Evolutionary conservation across 768 basidiomycete species (phyloP), one percentile per base, ranked within the genome.

Genomic region (Tulasnella sp.): DNA sequence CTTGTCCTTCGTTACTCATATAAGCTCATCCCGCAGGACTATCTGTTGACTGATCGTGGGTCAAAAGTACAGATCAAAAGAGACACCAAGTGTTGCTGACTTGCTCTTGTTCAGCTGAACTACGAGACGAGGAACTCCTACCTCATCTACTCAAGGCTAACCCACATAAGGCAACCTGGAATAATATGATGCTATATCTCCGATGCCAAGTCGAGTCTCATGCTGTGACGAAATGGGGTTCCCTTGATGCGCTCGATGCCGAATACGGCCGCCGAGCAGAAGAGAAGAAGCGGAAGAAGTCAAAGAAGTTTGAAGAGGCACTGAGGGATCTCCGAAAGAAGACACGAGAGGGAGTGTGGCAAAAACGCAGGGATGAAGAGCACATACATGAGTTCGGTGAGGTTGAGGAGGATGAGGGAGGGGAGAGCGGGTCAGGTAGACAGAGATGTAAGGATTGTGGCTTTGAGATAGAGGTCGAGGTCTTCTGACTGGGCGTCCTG

Each of bases 111-210:
- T n/a, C 65, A 92, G 91, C 93, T 30, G 96, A 99, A 68, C 76
- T 99, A 25, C 83, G 86, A 59, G 96, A 99, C 68, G 82, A 88
- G 66, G 90, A 96, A 65, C 73, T 86, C 17, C 79, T 99, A 63
- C 96, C 94, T 0, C 96, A 99, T 70, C 75, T 94, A 24, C 77
- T 98, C 59, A 91, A 93, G 67, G 87, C 90, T 19, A 97, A 97
- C 69, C 93, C 91, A 2, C 92, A 96, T 73, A 86, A 88, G 63
- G 87, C 92, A 10, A 93, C 90, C 0, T 98, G 88, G 68, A 87
- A 88, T 34, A 99, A 98, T 75, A 98, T 98, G 96, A 98, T 98
- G 96, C 78, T 99, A 21, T 98, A 87, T 72, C 76, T 97, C 3
- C 83, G 96, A 31, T 85, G 75, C 67, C 94, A 98, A 70, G 90